These are phyloP conservation scores for Pyrenopolyporus hunteri DNA, from an alignment of 495 filamentous ascomycete genomes.

Conservation along the genomic window DNA sequence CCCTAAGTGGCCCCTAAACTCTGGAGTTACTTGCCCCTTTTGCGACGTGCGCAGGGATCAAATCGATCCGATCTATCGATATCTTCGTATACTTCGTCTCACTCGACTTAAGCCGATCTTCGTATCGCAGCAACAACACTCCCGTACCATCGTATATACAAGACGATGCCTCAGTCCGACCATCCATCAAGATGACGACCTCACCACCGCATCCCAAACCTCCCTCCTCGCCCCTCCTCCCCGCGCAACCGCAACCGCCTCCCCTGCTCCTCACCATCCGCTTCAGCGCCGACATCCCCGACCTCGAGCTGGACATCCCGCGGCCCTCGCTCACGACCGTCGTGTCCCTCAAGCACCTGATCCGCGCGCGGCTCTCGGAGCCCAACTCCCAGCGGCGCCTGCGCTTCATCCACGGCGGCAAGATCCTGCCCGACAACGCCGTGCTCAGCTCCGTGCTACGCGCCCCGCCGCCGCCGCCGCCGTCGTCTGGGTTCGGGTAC, in stretches of 20 bases:
- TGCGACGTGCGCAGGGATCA: background rate
- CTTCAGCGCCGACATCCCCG: conserved; percentile 83
- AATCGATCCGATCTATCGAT: conserved; percentile 5
- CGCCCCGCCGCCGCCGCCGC: conserved; percentile 60
- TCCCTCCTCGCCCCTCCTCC: conserved; percentile 19
- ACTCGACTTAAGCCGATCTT: too few relatives aligned
- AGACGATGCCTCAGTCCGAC: conserved; percentile 1
- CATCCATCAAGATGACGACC: conserved; percentile 21
- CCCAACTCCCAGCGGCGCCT: conserved; percentile 68
- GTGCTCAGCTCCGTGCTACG: conserved; percentile 69
- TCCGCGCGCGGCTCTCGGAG: conserved; percentile 72
- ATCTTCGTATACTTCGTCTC: too few relatives aligned
- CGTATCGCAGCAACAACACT: background rate
- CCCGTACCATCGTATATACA: too few relatives aligned
- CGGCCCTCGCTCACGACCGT: conserved; percentile 70
- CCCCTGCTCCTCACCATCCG: conserved; percentile 79
- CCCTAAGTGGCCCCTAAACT: background rate
- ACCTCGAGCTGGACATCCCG: conserved; percentile 78
- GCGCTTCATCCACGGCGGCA: conserved; percentile 86
- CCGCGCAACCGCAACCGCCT: conserved; percentile 40
- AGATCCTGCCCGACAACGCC: conserved; percentile 75
- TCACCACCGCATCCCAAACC: conserved; percentile 19
- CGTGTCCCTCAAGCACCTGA: conserved; percentile 76
- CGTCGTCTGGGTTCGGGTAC: conserved; percentile 12
- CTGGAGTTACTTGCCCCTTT: background rate